A percentile compares a stretch with the other conserved stretches of the same genome.
phyloP scores from a whole-genome alignment of 2,329 filamentous ascomycete species.

The Aureobasidium melanogenum region DNA sequence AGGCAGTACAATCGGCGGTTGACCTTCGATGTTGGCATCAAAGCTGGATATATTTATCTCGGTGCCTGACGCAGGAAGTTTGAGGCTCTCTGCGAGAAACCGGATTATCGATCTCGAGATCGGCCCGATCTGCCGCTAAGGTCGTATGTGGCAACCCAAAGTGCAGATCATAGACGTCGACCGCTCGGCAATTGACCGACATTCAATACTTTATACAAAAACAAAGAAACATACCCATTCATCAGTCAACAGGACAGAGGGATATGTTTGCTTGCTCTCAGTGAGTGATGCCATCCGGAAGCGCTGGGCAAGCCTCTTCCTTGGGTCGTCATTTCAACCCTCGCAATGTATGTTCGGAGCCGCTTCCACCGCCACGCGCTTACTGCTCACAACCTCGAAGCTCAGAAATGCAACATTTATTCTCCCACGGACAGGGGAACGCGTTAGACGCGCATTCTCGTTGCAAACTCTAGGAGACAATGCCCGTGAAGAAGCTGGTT shows the following conservation, averaged over 20 bases:
- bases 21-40: not conserved
- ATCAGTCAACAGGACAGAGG: not conserved
- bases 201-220: not conserved
- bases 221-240: not conserved
- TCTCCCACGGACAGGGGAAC: slow-evolving; percentile 76
- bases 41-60: not conserved
- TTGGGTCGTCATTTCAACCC: slow-evolving; percentile 9
- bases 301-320: not conserved
- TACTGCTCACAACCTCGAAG: not conserved
- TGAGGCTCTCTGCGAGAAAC: not conserved
- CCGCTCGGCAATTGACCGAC: not conserved
- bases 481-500: not conserved
- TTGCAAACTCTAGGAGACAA: slow-evolving; percentile 36
- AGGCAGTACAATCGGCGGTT: not conserved
- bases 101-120: not conserved
- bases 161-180: slow-evolving; percentile 4
- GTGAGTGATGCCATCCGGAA: slow-evolving; percentile 6
- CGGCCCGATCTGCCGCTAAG: not conserved
- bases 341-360: not conserved
- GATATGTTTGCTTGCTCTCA: not conserved
- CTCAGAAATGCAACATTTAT: slow-evolving; percentile 61
- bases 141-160: not conserved
- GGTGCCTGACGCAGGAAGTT: too few relatives aligned
- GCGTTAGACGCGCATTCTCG: slow-evolving; percentile 70
- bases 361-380: not conserved